These are phyloP conservation scores for Tolypocladium tundrense DNA, from an alignment of 2,329 filamentous ascomycete species.

Conservation along the genomic window DNA sequence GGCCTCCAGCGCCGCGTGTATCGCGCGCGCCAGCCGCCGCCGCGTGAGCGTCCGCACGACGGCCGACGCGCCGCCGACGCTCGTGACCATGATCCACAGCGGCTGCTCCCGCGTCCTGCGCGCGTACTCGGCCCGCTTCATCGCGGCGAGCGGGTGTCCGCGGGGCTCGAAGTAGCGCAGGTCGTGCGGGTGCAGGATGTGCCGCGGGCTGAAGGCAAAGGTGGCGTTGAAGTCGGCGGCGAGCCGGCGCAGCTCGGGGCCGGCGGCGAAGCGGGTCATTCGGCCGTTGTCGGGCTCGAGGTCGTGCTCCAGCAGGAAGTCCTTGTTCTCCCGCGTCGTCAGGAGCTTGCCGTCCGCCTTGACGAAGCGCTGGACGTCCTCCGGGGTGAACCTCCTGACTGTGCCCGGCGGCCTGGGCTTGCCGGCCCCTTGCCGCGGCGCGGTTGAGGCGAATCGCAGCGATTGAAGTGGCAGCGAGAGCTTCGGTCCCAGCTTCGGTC, in stretches of 20 bases:
- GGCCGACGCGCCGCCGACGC: slow-evolving; percentile 3
- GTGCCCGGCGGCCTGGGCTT: neutral
- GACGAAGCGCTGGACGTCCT: slow-evolving; percentile 10
- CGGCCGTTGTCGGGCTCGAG: slow-evolving; percentile 13
- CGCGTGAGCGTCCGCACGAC: slow-evolving; percentile 16
- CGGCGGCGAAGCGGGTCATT: slow-evolving; percentile 6
- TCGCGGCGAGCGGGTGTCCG: slow-evolving; percentile 19
- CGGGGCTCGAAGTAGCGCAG: slow-evolving; percentile 20
- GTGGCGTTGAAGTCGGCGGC: slow-evolving; percentile 10
- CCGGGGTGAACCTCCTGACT: slow-evolving; percentile 11
- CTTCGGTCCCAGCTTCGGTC: neutral
- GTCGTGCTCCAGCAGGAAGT: slow-evolving; percentile 15
- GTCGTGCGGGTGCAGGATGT: slow-evolving; percentile 23
- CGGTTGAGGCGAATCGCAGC: slow-evolving; percentile 7
- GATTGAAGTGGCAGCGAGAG: neutral
- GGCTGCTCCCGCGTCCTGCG: slow-evolving; percentile 14
- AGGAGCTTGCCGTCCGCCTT: slow-evolving; percentile 12
- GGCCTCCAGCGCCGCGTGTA: slow-evolving; percentile 16
- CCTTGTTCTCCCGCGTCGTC: slow-evolving; percentile 16
- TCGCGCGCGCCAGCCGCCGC: slow-evolving; percentile 14
- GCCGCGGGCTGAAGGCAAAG: slow-evolving; percentile 14
- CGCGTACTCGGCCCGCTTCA: slow-evolving; percentile 16
- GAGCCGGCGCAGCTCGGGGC: slow-evolving; percentile 5
- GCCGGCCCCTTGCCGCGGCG: neutral
- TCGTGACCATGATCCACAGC: slow-evolving; percentile 21